These are phyloP conservation scores for Eruca vesicaria DNA, from an alignment of 441 rosid genomes.

Conservation along the genomic window DNA sequence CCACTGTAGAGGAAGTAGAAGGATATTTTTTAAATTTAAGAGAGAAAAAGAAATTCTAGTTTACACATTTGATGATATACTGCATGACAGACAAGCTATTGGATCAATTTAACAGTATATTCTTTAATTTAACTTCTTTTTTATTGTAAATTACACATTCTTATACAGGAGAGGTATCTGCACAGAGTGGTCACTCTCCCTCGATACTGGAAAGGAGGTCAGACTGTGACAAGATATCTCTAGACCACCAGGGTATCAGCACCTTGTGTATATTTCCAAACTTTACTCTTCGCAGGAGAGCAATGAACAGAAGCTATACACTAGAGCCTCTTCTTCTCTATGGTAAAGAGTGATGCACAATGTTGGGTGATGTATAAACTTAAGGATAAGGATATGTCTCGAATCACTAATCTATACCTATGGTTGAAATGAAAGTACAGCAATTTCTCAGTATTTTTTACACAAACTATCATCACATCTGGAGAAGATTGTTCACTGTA, in stretches of 20 bases:
- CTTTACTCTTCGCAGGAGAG: slow-evolving; percentile 7
- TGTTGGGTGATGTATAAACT: too few relatives aligned
- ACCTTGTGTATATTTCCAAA: slow-evolving; percentile 27
- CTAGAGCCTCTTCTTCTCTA: slow-evolving; percentile 35
- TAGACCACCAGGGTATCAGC: slow-evolving; percentile 24
- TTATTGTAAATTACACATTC: slow-evolving; percentile 33
- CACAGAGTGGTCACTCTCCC: slow-evolving; percentile 8
- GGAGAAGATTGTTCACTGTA: slow-evolving; percentile 98
- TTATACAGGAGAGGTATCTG: slow-evolving; percentile 23
- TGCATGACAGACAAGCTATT: slow-evolving; percentile 20
- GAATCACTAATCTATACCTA: slow-evolving; percentile 34
- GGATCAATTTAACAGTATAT: slow-evolving; percentile 14
- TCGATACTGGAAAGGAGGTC: background rate
- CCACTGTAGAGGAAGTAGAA: background rate
- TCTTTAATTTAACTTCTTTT: slow-evolving; percentile 1
- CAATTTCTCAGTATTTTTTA: slow-evolving; percentile 18
- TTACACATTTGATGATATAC: slow-evolving; percentile 17
- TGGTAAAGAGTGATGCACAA: background rate
- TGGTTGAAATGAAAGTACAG: slow-evolving; percentile 30
- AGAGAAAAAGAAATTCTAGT: background rate
- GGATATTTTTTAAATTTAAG: background rate
- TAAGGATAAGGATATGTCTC: too few relatives aligned
- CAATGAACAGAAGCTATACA: slow-evolving; percentile 23
- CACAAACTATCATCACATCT: slow-evolving; percentile 56
- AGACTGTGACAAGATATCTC: slow-evolving; percentile 21